Conservation (phyloP, 1,139 yeast species). For the Casaregolazyma lundiana region DNA sequence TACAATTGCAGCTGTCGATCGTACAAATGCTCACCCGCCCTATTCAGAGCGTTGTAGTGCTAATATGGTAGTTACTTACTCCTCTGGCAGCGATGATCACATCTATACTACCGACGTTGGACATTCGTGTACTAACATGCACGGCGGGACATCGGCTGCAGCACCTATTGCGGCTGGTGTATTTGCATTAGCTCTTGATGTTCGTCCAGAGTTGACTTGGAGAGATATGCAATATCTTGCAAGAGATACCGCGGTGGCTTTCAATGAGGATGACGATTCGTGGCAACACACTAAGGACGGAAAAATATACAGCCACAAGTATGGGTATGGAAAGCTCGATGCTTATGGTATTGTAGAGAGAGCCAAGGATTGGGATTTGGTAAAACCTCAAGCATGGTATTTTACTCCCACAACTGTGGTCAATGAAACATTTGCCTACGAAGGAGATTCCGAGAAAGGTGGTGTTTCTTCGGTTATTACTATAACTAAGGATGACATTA, state of each 20-base stretch:
- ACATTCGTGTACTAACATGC: slow-evolving; percentile 63
- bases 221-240: slow-evolving; percentile 88
- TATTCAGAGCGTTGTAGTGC: slow-evolving; percentile 95
- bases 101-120: slow-evolving; percentile 85
- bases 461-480: slow-evolving; percentile 42
- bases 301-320: slow-evolving; percentile 71
- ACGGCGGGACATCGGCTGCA: slow-evolving; percentile 98
- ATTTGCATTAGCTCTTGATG: slow-evolving; percentile 73
- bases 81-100: slow-evolving; percentile 86
- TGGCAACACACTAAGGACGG: slow-evolving; percentile 62
- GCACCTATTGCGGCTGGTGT: slow-evolving; percentile 98
- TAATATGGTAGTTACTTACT: slow-evolving; percentile 91
- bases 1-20: slow-evolving; percentile 92
- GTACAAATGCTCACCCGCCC: slow-evolving; percentile 75
- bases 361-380: slow-evolving; percentile 76
- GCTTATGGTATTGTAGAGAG: slow-evolving; percentile 68
- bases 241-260: slow-evolving; percentile 63
- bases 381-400: slow-evolving; percentile 87
- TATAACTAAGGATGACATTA: slow-evolving; percentile 48
- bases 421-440: slow-evolving; percentile 23
- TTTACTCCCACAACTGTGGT: slow-evolving; percentile 45
- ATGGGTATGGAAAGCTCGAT: slow-evolving; percentile 92
- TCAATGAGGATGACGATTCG: slow-evolving; percentile 60
- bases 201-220: slow-evolving; percentile 89
- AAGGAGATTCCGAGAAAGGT: slow-evolving; percentile 22